Conservation (phyloP, 345 rosid genomes). For the Eucalyptus guilfoylei region DNA sequence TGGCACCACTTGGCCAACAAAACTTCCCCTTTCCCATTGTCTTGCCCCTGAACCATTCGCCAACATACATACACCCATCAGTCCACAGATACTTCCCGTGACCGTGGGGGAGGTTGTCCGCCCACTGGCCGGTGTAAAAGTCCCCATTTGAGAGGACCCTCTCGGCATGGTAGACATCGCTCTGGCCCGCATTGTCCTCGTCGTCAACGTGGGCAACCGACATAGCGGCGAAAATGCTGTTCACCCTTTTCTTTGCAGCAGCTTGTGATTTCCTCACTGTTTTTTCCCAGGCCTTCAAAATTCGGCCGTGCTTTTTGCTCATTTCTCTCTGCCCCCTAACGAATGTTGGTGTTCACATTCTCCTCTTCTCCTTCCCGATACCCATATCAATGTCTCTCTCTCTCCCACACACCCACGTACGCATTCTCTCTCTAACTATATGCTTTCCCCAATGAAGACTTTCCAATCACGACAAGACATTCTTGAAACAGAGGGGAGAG, state of each 20-base stretch:
- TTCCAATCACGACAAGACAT: background rate
- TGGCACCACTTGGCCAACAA: conserved; percentile 90
- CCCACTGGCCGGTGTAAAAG: conserved; percentile 81
- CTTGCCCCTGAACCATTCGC: conserved; percentile 75
- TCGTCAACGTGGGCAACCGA: conserved; percentile 92
- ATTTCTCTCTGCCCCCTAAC: background rate
- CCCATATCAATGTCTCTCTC: background rate
- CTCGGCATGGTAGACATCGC: conserved; percentile 38
- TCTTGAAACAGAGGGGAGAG: background rate
- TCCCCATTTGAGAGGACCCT: conserved; percentile 55
- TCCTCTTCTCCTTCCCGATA: background rate
- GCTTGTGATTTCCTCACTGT: conserved; percentile 23
- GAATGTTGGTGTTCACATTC: background rate
- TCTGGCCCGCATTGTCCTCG: conserved; percentile 34
- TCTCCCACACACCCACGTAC: background rate
- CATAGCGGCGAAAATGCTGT: conserved; percentile 30
- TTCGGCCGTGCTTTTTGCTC: conserved; percentile 5
- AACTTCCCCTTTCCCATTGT: conserved; percentile 77
- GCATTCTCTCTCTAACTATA: background rate
- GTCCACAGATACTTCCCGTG: conserved; percentile 83
- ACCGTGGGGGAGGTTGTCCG: conserved; percentile 62
- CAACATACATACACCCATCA: conserved; percentile 91
- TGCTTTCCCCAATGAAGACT: background rate
- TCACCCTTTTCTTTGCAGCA: conserved; percentile 23
- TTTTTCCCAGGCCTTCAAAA: conserved; percentile 34